Evolutionary conservation across 208 protist species (phyloP), one percentile per base, ranked within the genome.

Genomic region (Borovskyia barvae): DNA sequence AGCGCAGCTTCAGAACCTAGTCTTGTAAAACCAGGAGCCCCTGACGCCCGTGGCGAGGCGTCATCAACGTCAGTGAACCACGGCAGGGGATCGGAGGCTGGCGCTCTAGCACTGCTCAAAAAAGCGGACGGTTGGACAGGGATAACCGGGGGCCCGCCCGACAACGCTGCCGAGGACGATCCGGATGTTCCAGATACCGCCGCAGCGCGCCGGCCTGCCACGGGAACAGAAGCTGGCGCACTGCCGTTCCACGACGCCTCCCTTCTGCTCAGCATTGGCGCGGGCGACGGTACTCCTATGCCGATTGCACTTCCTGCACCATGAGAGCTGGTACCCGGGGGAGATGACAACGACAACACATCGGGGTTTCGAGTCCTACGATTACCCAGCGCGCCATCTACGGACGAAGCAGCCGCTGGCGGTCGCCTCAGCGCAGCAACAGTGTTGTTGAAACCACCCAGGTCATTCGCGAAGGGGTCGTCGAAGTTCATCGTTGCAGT

Each of bases 401-500:
- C n/a, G n/a, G 36, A 42, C 35, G 20, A 14, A 20, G 63, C 52
- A 2, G 60, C 47, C 32, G 62, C 46, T 3, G 59, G 37, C 5
- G 54, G 28, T 6, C 63, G 59, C 33, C 55, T 39, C 32, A 69
- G 28, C 8, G 40, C 29, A 7, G 25, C 43, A 28, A 37, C 57
- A 15, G 33, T 48, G 29, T 33, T 41, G 42, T 45, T 51, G 45
- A 85, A 68, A 19, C 63, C 64, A 12, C 55, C 64, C 29, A 86
- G 67, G 47, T 90, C 79, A 72, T 72, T 65, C 9, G 83, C 78
- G 63, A 82, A 90, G 19, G 73, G 83, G 43, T 90, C 79, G 20
- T 90, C 63, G 41, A 90, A 62, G 60, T 76, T 84, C 83, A 90
- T 90, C 0, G 5, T 17, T 43, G n/a, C 8, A n/a, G n/a, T n/a